Conservation (phyloP, 495 filamentous ascomycete genomes). For the Penicillium desertorum region DNA sequence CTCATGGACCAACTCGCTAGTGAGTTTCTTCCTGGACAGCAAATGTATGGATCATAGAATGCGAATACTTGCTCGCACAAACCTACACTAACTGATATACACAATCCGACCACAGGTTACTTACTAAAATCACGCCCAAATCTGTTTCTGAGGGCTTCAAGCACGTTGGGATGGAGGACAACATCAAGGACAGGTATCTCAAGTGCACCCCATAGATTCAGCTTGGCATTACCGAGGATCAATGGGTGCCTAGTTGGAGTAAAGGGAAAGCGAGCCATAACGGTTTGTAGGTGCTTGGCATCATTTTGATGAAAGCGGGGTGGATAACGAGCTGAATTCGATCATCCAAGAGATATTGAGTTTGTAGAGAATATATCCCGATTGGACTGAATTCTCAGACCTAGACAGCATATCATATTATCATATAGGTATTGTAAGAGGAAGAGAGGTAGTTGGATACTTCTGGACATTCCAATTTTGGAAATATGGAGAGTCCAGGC, state of each 20-base stretch:
- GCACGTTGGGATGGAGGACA: slow-evolving; percentile 23
- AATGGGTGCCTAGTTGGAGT: slow-evolving; percentile 24
- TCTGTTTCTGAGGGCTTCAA: slow-evolving; percentile 24
- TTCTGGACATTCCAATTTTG: neutral
- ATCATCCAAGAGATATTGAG: neutral
- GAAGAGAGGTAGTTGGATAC: neutral
- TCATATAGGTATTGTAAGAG: neutral
- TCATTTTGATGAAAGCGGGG: neutral
- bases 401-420: neutral
- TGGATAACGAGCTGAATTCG: neutral
- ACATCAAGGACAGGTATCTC: slow-evolving; percentile 19
- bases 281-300: neutral
- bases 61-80: neutral
- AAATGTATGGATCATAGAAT: slow-evolving; percentile 34
- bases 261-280: slow-evolving; percentile 23
- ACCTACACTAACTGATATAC: neutral
- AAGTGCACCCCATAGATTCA: slow-evolving; percentile 22
- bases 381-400: neutral
- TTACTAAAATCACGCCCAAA: slow-evolving; percentile 21
- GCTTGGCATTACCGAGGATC: slow-evolving; percentile 22
- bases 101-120: slow-evolving; percentile 5
- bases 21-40: slow-evolving; percentile 23
- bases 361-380: neutral
- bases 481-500: slow-evolving; percentile 20
- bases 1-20: slow-evolving; percentile 32